Evolutionary conservation across 108 stramenopile genomes (phyloP).

Genomic region (Schizochytrium sp.): DNA sequence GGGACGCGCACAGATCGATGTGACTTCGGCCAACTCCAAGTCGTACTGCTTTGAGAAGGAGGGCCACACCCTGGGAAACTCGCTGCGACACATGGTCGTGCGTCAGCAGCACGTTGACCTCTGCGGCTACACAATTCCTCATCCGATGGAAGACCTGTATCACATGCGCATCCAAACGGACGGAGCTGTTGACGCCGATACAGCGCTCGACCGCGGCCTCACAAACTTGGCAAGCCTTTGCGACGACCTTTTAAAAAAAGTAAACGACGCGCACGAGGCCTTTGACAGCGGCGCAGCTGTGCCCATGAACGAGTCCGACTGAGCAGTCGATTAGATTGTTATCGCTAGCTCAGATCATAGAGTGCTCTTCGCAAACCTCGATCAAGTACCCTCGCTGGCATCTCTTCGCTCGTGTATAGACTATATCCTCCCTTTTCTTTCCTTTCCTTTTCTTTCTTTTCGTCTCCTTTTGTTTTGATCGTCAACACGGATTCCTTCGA

Average conservation of each 20-base stretch:
- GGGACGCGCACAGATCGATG: background rate
- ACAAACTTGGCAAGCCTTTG: background rate
- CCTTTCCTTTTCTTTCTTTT: no score
- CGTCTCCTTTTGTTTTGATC: no score
- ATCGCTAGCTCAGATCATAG: background rate
- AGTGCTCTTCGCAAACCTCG: background rate
- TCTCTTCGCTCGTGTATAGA: no score
- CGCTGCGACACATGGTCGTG: constrained; percentile 25
- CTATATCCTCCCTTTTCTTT: no score
- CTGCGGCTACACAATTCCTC: constrained; percentile 33
- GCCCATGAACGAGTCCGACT: background rate
- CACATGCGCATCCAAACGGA: constrained; percentile 26
- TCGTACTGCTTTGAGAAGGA: constrained; percentile 26
- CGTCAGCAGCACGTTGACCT: constrained; percentile 20
- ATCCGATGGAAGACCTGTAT: constrained; percentile 25
- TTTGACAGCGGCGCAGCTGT: background rate
- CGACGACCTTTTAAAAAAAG: background rate
- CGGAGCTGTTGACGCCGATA: background rate
- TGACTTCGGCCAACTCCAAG: background rate
- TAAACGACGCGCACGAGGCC: background rate
- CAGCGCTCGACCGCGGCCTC: background rate
- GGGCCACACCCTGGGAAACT: constrained; percentile 38
- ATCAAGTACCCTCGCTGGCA: no score
- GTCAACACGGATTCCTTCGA: no score
- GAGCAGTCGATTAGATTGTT: background rate